Evolutionary conservation across 2,329 filamentous ascomycete genomes (phyloP), one percentile per base, ranked within the genome.

Genomic region (Cladosporium halotolerans): DNA sequence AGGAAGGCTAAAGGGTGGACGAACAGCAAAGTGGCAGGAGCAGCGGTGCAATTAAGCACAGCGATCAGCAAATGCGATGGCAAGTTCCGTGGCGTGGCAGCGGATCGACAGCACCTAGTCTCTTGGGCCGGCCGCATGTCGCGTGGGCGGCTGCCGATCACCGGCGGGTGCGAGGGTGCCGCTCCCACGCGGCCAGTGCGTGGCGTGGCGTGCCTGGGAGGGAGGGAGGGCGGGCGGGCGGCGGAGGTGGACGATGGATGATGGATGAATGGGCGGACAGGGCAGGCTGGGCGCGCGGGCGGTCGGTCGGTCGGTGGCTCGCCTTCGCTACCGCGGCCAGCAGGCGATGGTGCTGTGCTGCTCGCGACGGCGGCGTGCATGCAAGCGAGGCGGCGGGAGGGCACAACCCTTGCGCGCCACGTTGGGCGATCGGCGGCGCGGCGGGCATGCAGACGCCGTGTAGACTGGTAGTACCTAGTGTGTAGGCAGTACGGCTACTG

Each of bases 121-220:
- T 9, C 33, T n/a, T 38, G 13, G 14, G 36, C 36, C 13, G 11
- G 11, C 11, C 36, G 11, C 36, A 38, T 36, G 31, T 51, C 47
- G 47, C 47, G 47, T 51, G 47, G 16, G 47, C 39, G 47, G 47
- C 40, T 38, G 47, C 32, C 39, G 47, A 51, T 51, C 47, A 38
- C 14, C 36, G 11, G 2, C 16, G 16, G 16, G 16, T 18, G 16
- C 16, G 16, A 18, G 16, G 2, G 16, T 2, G 16, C 16, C 16
- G 16, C 16, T 18, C 32, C 31, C 40, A 43, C 44, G 40, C 40
- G 40, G 31, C 31, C 36, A 32, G 39, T 43, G 31, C 32, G 40
- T 43, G 47, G 31, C n/a, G 19, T 28, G 16, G 46, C 7, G 40
- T 42, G 40, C 40, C 40, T 42, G 40, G 23, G 40, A 42, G 40